Evolutionary conservation across 1,284 basidiomycete genomes (phyloP), one percentile per base, ranked within the genome.

Genomic region (Heterobasidion irregulare): DNA sequence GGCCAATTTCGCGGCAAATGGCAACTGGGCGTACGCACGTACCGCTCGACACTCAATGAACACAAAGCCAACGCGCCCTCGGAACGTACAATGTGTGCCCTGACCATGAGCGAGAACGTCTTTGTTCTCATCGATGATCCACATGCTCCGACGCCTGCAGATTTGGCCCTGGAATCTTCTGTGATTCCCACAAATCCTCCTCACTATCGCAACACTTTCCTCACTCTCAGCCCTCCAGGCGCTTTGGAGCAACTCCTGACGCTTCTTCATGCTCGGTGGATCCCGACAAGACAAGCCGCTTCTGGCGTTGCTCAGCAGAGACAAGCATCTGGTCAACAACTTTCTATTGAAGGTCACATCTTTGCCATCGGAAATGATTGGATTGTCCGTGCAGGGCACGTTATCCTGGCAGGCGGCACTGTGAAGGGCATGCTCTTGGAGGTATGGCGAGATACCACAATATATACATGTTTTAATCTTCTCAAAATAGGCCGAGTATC

Each of bases 341-440:
- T 91, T 10, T 69, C 72, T 13, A 79, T 91, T 35, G 87, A 90
- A 51, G 88, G 88, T 0, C 70, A 75, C 53, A 74, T 87, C 15
- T 89, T 82, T 63, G 68, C 79, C 18, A 87, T 91, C 53, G 88
- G 89, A 1, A 83, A 72, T 48, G 88, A 91, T 65, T 91, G 89
- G 85, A 69, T 89, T 15, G 83, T 91, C n/a, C 77, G 88, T 26
- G 80, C 82, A 43, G 88, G 89, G 8, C 88, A 88, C 65, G 88
- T 90, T 18, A 76, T 81, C 53, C 70, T 89, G 18, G 77, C 84
- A 19, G 86, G 87, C 16, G 86, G 87, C 36, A 79, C 78, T 5
- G 73, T 86, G 2, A 88, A 83, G 63, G 89, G 88, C 16, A 88
- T 91, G 84, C 72, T 91, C 36, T 70, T 91, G 16, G 88, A 91